Conservation (phyloP, 345 rosid species). For the Populus deltoides region DNA sequence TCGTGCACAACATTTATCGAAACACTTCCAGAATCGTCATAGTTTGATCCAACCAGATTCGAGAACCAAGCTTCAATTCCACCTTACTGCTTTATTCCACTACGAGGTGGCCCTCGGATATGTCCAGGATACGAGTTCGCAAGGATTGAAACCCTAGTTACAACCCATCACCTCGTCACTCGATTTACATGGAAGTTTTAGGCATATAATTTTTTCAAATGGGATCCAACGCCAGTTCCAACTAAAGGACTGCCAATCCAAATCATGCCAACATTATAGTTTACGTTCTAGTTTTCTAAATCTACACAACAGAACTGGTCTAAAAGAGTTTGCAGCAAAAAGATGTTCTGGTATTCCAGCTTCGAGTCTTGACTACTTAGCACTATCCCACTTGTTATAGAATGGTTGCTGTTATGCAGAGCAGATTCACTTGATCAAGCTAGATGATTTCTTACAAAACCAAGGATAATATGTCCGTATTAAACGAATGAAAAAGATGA, state of each 20-base stretch:
- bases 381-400: too few species aligned
- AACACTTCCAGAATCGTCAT: slow-evolving; percentile 38
- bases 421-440: background rate
- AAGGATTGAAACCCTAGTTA: slow-evolving; percentile 44
- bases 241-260: slow-evolving; percentile 39
- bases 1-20: background rate
- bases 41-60: slow-evolving; percentile 47
- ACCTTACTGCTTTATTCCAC: slow-evolving; percentile 46
- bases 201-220: slow-evolving; percentile 33
- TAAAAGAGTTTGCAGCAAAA: background rate
- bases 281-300: background rate
- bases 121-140: slow-evolving; percentile 61
- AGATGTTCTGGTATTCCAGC: background rate
- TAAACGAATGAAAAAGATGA: too few species aligned
- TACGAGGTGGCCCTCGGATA: slow-evolving; percentile 49
- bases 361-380: too few species aligned
- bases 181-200: slow-evolving; percentile 42
- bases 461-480: background rate
- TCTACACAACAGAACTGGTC: background rate
- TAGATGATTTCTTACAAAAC: background rate
- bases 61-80: slow-evolving; percentile 45
- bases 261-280: slow-evolving; percentile 33
- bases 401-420: too few species aligned
- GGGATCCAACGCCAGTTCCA: slow-evolving; percentile 52
- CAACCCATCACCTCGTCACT: slow-evolving; percentile 47